Evolutionary conservation across 139 green algal species (phyloP).

Genomic region (Coelastrella sp.): DNA sequence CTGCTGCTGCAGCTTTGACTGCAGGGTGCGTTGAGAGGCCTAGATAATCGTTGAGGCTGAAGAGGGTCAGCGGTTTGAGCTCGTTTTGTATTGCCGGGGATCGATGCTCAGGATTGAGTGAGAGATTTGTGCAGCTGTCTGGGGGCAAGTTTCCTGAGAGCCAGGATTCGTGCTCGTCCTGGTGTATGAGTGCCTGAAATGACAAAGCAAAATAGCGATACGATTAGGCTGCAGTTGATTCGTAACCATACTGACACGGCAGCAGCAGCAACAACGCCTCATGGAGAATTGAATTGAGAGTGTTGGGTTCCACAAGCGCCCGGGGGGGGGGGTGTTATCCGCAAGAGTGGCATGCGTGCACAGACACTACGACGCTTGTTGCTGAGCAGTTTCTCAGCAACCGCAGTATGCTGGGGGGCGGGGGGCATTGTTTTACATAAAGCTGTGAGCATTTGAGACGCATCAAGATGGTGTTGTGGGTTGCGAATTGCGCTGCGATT

Average conservation of each 20-base stretch:
- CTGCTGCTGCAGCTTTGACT: conserved; percentile 74
- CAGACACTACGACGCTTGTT: too few relatives aligned
- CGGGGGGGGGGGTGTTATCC: too few relatives aligned
- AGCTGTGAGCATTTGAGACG: neutral
- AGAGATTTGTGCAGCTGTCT: neutral
- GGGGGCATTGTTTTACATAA: too few relatives aligned
- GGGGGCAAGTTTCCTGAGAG: neutral
- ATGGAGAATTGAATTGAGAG: too few relatives aligned
- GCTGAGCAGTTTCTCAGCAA: neutral
- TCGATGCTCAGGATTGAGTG: neutral
- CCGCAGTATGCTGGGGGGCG: neutral
- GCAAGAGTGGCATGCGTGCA: too few relatives aligned
- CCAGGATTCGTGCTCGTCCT: conserved; percentile 5
- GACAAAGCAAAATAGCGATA: neutral
- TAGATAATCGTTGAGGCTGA: conserved; percentile 96
- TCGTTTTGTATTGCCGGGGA: neutral
- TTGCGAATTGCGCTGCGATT: too few relatives aligned
- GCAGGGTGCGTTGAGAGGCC: conserved; percentile 88
- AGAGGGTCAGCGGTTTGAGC: conserved; percentile 75
- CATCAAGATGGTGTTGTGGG: neutral
- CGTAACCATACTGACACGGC: too few relatives aligned
- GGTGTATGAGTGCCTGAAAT: conserved; percentile 30
- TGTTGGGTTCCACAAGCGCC: too few relatives aligned
- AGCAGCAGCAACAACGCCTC: too few relatives aligned
- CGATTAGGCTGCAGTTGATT: too few relatives aligned